Percentiles rank a stretch among this genome's conserved stretches.
phyloP scores from a whole-genome alignment of 768 basidiomycete species.

The Termitomyces sp. region DNA sequence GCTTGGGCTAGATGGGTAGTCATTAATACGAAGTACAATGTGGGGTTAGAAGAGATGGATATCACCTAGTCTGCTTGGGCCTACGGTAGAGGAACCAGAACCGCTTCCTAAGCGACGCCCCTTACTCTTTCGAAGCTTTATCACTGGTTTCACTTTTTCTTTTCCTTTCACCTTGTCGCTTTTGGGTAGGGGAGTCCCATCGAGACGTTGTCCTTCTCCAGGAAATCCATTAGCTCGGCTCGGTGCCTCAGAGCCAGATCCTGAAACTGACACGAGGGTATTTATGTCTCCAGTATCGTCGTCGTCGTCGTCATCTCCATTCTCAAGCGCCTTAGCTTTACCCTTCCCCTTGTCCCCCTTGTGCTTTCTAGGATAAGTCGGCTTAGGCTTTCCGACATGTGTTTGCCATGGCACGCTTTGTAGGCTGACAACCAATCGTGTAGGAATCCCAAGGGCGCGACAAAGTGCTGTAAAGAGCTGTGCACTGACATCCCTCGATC shows the following conservation, averaged over 20 bases:
- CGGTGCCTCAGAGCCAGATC: constrained; percentile 26
- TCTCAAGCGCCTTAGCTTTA: constrained; percentile 28
- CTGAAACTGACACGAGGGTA: constrained; percentile 16
- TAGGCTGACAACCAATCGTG: constrained; percentile 83
- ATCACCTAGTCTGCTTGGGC: constrained; percentile 20
- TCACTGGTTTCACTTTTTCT: constrained; percentile 48
- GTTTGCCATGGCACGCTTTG: constrained; percentile 93
- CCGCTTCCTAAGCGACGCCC: constrained; percentile 37
- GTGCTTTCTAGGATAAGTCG: constrained; percentile 34
- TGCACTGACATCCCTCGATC: constrained; percentile 82
- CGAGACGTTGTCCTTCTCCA: constrained; percentile 38
- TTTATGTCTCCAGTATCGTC: constrained; percentile 33
- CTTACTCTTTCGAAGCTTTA: constrained; percentile 56
- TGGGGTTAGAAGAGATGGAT: neutral
- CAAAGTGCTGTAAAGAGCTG: constrained; percentile 91
- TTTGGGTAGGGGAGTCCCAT: constrained; percentile 31
- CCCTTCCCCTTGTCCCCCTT: constrained; percentile 32
- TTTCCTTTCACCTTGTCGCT: constrained; percentile 55
- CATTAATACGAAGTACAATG: neutral
- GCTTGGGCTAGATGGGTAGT: constrained; percentile 14
- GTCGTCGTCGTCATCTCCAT: constrained; percentile 25
- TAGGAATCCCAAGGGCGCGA: constrained; percentile 80
- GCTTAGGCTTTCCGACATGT: constrained; percentile 53
- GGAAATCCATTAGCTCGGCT: constrained; percentile 27
- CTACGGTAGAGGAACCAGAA: constrained; percentile 16